Evolutionary conservation across 2,329 filamentous ascomycete genomes (phyloP).

Genomic region (Calonectria leucothoes): DNA sequence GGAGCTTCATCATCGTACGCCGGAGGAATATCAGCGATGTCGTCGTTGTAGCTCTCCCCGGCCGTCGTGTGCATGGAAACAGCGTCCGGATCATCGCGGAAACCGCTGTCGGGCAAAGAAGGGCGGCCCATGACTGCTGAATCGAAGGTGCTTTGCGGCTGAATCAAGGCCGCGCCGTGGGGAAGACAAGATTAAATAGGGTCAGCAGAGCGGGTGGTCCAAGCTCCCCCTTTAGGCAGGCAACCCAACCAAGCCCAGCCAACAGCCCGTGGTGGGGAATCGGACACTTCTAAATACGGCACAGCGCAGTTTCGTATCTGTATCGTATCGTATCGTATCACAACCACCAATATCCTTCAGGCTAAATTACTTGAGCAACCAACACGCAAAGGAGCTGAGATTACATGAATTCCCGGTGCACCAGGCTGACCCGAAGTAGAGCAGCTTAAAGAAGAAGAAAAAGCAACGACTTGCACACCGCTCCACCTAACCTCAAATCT

Average conservation of each 20-base stretch:
- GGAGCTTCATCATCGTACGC: not conserved
- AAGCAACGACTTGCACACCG: no score
- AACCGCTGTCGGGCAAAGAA: not conserved
- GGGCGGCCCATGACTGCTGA: not conserved
- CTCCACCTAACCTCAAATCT: no score
- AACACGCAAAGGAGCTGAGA: not conserved
- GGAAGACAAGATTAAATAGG: not conserved
- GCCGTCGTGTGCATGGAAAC: slow-evolving; percentile 33
- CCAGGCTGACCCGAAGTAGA: no score
- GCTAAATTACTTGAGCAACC: not conserved
- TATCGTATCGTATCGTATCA: no score
- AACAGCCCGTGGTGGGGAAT: not conserved
- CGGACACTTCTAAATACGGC: no score
- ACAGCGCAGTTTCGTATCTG: no score
- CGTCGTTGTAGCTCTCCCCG: slow-evolving; percentile 25
- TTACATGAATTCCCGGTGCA: no score
- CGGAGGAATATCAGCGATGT: not conserved
- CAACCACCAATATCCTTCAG: not conserved
- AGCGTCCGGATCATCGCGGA: slow-evolving; percentile 33
- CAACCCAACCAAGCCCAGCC: not conserved
- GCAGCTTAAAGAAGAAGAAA: no score
- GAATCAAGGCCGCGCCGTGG: not conserved
- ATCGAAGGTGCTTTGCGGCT: not conserved
- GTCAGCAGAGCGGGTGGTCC: not conserved
- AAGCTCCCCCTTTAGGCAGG: not conserved